Evolutionary conservation across 2,329 filamentous ascomycete species (phyloP).

Genomic region (Dothistroma septosporum): DNA sequence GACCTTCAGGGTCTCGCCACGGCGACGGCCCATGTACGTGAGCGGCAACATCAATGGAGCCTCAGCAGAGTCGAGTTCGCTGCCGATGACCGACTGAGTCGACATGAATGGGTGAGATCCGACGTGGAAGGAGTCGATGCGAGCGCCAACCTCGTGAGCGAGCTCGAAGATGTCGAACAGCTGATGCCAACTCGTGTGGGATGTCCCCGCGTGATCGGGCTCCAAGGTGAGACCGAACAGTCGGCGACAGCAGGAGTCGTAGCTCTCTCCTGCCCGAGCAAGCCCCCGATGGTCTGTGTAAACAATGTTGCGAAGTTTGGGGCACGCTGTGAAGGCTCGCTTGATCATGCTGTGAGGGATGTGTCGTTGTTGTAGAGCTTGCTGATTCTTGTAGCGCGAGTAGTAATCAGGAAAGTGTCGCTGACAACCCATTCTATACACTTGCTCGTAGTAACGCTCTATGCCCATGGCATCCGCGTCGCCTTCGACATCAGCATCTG

Average conservation of each 20-base stretch:
- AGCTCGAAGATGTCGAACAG: not conserved
- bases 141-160: not conserved
- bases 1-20: not conserved
- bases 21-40: not conserved
- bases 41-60: not conserved
- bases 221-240: not conserved
- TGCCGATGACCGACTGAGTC: not conserved
- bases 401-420: conserved; percentile 1
- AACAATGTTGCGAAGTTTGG: not conserved
- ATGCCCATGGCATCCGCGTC: not conserved
- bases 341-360: not conserved
- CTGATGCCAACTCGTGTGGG: not conserved
- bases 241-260: not conserved
- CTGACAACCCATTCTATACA: conserved; percentile 2
- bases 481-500: not conserved
- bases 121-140: not conserved
- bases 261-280: not conserved
- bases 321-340: not conserved
- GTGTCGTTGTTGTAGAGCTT: not conserved
- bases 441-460: not conserved
- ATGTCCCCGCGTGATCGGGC: not conserved
- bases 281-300: not conserved
- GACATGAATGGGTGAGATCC: not conserved
- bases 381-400: conserved; percentile 1
- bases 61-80: not conserved